Evolutionary conservation across 2,329 filamentous ascomycete species (phyloP).

Genomic region (Penicillium sp.): DNA sequence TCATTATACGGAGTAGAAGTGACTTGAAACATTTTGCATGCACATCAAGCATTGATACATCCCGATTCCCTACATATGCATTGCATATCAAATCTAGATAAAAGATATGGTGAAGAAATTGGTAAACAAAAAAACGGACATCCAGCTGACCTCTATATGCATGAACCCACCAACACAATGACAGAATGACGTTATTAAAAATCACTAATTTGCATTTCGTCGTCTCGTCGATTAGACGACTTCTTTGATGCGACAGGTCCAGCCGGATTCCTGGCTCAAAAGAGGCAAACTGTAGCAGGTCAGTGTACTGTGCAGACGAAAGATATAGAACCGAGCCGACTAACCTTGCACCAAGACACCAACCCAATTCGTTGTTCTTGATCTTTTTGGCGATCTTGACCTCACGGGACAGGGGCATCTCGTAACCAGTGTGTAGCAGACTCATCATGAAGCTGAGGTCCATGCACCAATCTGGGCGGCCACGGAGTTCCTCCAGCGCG

Average conservation of each 20-base stretch:
- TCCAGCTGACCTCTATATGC: constrained; percentile 28
- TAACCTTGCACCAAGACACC: constrained; percentile 95
- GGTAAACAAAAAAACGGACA: constrained; percentile 20
- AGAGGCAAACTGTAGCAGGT: constrained; percentile 67
- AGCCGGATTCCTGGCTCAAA: constrained; percentile 75
- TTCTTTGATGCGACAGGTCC: constrained; percentile 82
- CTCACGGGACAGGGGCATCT: constrained; percentile 94
- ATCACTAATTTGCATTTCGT: constrained; percentile 14
- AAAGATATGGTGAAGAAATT: constrained; percentile 13
- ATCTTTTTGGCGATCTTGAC: constrained; percentile 99
- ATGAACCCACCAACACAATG: constrained; percentile 27
- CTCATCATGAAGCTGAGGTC: constrained; percentile 97
- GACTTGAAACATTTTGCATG: neutral
- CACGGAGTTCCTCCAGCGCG: constrained; percentile 74
- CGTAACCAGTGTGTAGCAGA: constrained; percentile 89
- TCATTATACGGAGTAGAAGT: neutral
- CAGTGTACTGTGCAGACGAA: constrained; percentile 18
- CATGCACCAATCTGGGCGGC: constrained; percentile 83
- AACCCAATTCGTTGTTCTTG: constrained; percentile 91
- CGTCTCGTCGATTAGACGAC: constrained; percentile 51
- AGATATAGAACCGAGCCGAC: constrained; percentile 27
- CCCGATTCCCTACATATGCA: constrained; percentile 14
- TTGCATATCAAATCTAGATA: constrained; percentile 18
- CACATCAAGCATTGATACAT: constrained; percentile 7
- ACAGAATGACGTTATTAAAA: constrained; percentile 24